These are phyloP conservation scores for Plasmodium sp. DNA, from an alignment of 169 alveolate species.

Conservation along the genomic window DNA sequence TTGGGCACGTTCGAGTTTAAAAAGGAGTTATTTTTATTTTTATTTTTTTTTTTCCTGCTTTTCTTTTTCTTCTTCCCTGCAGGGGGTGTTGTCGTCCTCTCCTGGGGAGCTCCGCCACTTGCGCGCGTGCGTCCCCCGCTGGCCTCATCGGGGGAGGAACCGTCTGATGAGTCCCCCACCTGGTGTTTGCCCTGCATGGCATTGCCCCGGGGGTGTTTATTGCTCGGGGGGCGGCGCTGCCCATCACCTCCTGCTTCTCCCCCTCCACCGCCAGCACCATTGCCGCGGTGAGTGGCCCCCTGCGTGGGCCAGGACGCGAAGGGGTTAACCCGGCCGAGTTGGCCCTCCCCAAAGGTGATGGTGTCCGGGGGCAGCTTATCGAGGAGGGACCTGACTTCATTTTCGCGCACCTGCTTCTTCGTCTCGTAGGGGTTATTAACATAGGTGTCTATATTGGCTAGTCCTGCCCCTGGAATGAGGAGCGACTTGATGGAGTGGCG, in stretches of 20 bases:
- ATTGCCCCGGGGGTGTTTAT: not conserved
- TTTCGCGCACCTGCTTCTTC: slow-evolving; percentile 89
- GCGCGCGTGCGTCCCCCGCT: not conserved
- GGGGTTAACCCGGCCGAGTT: slow-evolving; percentile 90
- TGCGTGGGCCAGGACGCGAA: too few relatives aligned
- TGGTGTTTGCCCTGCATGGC: not conserved
- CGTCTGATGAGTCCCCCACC: not conserved
- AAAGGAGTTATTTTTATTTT: not conserved
- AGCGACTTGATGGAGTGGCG: slow-evolving; percentile 90
- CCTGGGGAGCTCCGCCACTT: not conserved
- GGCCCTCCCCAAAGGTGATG: slow-evolving; percentile 88
- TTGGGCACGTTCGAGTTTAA: slow-evolving; percentile 14
- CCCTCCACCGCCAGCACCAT: not conserved
- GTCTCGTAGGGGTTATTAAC: slow-evolving; percentile 86
- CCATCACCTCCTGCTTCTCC: not conserved
- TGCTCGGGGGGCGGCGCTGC: not conserved
- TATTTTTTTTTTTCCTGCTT: not conserved
- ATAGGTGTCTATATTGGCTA: slow-evolving; percentile 93
- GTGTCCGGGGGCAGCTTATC: slow-evolving; percentile 96
- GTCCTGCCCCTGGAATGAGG: slow-evolving; percentile 96
- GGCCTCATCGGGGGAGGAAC: not conserved
- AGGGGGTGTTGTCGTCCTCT: not conserved
- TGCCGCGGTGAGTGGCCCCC: too few relatives aligned
- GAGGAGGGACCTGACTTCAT: slow-evolving; percentile 91
- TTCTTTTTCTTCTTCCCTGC: not conserved